Percentiles rank a stretch among this genome's conserved stretches.
Evolutionary conservation across 306 rosid genomes (phyloP).

Genomic region (Acacia acuminata): DNA sequence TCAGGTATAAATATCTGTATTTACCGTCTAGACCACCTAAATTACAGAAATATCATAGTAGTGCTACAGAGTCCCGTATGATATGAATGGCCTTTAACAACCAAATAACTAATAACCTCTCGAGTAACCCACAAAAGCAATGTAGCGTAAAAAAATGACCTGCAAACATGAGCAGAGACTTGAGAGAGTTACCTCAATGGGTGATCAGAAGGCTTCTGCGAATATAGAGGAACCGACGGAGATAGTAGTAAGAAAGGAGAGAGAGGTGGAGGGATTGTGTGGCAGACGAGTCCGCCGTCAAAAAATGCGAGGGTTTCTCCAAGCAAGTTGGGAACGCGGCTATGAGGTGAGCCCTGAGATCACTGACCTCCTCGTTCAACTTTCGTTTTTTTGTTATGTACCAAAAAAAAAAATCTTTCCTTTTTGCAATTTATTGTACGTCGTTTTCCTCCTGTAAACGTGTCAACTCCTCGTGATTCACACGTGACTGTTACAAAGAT

Average conservation of each 20-base stretch:
- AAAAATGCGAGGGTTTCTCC: slow-evolving; percentile 42
- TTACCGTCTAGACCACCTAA: neutral
- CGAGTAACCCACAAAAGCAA: slow-evolving; percentile 12
- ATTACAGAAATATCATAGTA: neutral
- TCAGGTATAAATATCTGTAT: neutral
- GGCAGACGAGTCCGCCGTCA: slow-evolving; percentile 24
- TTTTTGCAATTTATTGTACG: neutral
- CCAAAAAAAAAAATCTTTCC: too few species aligned
- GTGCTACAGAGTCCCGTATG: neutral
- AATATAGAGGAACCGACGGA: neutral
- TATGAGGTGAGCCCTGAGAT: slow-evolving; percentile 36
- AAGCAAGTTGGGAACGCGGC: slow-evolving; percentile 49
- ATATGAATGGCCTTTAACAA: neutral
- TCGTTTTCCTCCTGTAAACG: neutral
- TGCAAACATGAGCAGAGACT: neutral
- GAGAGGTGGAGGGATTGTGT: slow-evolving; percentile 1
- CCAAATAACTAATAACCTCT: neutral
- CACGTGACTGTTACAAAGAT: slow-evolving; percentile 17
- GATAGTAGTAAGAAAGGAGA: neutral
- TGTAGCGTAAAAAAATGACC: neutral
- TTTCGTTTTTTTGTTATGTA: neutral
- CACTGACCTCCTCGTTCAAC: neutral
- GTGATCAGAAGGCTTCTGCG: slow-evolving; percentile 23
- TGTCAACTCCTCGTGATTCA: neutral
- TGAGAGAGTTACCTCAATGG: slow-evolving; percentile 39